Evolutionary conservation across 106 monocot species (phyloP), one percentile per base, ranked within the genome.

Genomic region (Iris macrosiphon): DNA sequence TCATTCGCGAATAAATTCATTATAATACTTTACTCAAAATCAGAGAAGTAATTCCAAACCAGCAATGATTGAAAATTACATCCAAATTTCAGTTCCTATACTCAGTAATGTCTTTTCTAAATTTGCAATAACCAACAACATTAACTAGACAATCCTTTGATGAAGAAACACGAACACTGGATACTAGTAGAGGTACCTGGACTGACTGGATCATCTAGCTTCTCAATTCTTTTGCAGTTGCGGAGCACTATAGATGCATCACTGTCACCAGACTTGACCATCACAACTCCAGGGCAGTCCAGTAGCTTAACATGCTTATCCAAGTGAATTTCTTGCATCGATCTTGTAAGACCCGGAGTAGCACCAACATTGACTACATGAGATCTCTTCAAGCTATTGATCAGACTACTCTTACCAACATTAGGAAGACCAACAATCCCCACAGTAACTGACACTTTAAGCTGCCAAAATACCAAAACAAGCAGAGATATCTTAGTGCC

Each of bases 381-480:
- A 22, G 90, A 79, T 72, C 96, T 80, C 66, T 98, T 98, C 72
- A 98, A 71, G 59, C 96, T 98, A 58, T 98, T 98, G n/a, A 98
- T 98, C 57, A 98, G 61, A 68, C 96, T 98, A 31, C 96, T 98
- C 68, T 98, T 98, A 9, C 96, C 96, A 40, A 98, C 96, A 83
- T 90, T 90, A 54, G 96, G 96, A 69, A 98, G 86, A 34, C 96
- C 96, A 62, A 98, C 78, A 41, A 98, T 78, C 23, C 90, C 96
- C 49, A 90, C 96, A 55, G 90, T 83, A 37, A 90, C 83, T 39
- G 96, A 83, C 59, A 90, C 49, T 78, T 98, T 98, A 27, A 90
- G 65, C 96, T 98, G 83, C 7, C 16, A 64, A 62, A 60, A 33
- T 49, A 64, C 57, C 69, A 16, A 59, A 14, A 17, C 47, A 16